Base-by-base conservation (phyloP, 129 eudicot genomes). In the Erigeron canadensis region DNA sequence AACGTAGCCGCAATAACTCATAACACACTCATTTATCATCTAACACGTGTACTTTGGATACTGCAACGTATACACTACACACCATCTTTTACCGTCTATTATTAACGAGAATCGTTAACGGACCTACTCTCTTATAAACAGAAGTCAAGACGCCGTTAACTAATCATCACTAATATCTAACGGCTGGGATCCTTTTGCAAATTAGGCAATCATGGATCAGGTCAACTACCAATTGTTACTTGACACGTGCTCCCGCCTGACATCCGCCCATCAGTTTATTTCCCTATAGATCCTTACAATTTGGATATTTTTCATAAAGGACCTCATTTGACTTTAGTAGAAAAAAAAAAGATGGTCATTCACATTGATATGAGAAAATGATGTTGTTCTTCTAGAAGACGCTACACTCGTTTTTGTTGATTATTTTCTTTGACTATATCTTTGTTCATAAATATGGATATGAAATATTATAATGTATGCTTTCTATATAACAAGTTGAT, bases 111-210 rank as follows among this genome's bases (percentile, higher is more conserved):
- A 73, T 21, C 53, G 69, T 64, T 65, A 67, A 70, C 40, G 65
- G 19, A 79, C 80, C 83, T 69, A 70, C 70, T 71, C 38, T 28
- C 6, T 4, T 28, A 19, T n/a, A 51, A 63, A 76, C 61, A 34
- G 17, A 58, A 67, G 47, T 41, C 69, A 17, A 57, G 56, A 67
- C 70, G 74, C 47, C 46, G 69, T 70, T 15, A 11, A 17, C 11
- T 46, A 56, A 63, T 57, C 59, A 63, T 28, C 28, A 18, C 13
- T 8, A 7, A 18, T 47, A 83, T 87, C 87, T 73, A 53, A 85
- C 86, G 95, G 86, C 8, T 69, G 81, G 84, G 86, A 80, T 57
- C 40, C 73, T 38, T 34, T 66, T 80, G 77, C 85, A 75, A 79
- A 61, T 50, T n/a, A 63, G 63, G 22, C 17, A 42, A 74, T 73